Evolutionary conservation across 345 rosid species (phyloP).

Genomic region (Populus nigra): DNA sequence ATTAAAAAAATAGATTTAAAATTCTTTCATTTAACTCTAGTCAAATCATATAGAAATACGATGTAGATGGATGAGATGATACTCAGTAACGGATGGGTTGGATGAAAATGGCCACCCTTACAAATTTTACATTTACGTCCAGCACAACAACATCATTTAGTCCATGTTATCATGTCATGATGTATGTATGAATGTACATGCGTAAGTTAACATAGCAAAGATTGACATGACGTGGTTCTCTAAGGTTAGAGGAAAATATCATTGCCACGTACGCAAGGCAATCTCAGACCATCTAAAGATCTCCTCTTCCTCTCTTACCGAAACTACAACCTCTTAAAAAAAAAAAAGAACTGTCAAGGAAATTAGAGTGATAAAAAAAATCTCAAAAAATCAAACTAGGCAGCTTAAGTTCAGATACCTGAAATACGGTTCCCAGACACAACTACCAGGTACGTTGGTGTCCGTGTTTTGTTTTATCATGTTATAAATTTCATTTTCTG

Average conservation of each 20-base stretch:
- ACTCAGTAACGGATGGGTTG: too few relatives aligned
- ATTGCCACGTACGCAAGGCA: conserved; percentile 48
- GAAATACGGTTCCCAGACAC: background rate
- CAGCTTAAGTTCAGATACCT: background rate
- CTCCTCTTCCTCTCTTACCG: background rate
- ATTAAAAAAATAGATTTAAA: too few relatives aligned
- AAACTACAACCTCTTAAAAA: conserved; percentile 17
- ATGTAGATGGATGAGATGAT: too few relatives aligned
- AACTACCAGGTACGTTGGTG: background rate
- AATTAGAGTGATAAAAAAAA: background rate
- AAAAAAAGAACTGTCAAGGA: background rate
- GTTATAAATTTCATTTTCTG: background rate
- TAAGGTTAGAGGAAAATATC: conserved; percentile 61
- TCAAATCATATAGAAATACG: too few relatives aligned
- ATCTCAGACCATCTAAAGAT: conserved; percentile 44
- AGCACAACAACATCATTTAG: too few relatives aligned
- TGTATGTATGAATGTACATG: background rate
- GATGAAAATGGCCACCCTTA: too few relatives aligned
- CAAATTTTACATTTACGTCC: too few relatives aligned
- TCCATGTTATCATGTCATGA: background rate
- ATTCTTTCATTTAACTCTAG: too few relatives aligned
- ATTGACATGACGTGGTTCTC: conserved; percentile 40
- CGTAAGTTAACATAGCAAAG: background rate
- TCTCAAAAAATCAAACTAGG: background rate
- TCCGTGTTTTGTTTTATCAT: background rate